Evolutionary conservation across 345 rosid species (phyloP).

Genomic region (Psidium friedrichsthalianum): DNA sequence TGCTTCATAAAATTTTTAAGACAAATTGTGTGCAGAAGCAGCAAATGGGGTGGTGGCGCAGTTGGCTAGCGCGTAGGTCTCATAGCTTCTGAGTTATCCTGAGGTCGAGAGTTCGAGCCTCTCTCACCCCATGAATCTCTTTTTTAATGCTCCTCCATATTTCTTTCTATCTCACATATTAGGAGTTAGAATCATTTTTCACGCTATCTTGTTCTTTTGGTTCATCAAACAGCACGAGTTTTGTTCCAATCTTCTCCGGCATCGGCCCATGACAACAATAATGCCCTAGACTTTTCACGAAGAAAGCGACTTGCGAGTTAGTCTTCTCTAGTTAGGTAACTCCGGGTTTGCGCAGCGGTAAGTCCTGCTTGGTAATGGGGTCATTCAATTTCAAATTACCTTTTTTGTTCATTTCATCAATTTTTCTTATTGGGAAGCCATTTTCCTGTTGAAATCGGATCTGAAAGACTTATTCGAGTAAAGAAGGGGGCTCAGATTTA

Average conservation of each 20-base stretch:
- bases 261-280: rapidly evolving
- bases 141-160: background rate
- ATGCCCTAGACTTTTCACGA: background rate
- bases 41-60: slow-evolving; percentile 69
- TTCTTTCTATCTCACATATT: background rate
- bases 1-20: rapidly evolving
- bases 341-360: rapidly evolving
- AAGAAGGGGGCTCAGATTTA: background rate
- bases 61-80: slow-evolving; percentile 99
- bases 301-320: background rate
- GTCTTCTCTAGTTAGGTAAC: background rate
- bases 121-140: slow-evolving; percentile 50
- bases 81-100: slow-evolving; percentile 80
- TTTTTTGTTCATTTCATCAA: background rate
- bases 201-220: too few relatives aligned
- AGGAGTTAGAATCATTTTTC: too few relatives aligned
- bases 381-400: background rate
- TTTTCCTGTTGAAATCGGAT: background rate
- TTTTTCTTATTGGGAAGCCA: too few relatives aligned
- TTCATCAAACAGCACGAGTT: background rate
- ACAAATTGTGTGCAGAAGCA: rapidly evolving
- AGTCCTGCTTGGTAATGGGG: background rate
- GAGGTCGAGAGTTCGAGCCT: slow-evolving; percentile 95
- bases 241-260: background rate
- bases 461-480: background rate